Base-by-base conservation (phyloP, 345 rosid species). In the Camelina neglecta region DNA sequence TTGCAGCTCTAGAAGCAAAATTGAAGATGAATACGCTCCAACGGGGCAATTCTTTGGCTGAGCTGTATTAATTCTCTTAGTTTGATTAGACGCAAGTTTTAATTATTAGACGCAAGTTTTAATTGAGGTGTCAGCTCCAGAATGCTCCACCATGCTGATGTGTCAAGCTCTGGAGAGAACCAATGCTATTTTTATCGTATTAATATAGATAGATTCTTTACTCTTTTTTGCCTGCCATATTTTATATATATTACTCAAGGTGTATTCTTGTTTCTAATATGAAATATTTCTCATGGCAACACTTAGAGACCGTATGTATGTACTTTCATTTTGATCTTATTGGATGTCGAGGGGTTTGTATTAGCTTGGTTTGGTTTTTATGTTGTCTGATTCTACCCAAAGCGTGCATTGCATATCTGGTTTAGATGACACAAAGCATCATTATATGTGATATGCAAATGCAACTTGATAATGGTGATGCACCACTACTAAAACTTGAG, bases 1-100 rank as follows among this genome's bases (percentile, higher is more conserved):
- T 10, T 6, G 31, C 64, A 64, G 75, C 72, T 65, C 23, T 47
- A 56, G 1, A 35, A 42, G 7, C 15, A 51, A 47, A 65, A 63
- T 36, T 16, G 38, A 2, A 71, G 61, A 20, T 12, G 60, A 62
- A 55, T 23, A 55, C 75, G 44, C 47, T 23, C 24, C 24, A 23
- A 23, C 24, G 1, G 24, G 24, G 24, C 24, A 23, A 23, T 23
- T 23, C 2, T 23, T 23, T 23, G 24, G 24, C 24, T 23, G 24
- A 23, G 24, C 24, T 23, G 24, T 23, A 23, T 23, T 23, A 23
- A 23, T 23, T 23, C 24, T 1, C 24, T 23, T 23, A 23, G 1
- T 23, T 23, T 23, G 24, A 23, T 23, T 23, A 1, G 24, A 23
- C 24, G 2, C 24, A 23, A 1, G 24, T 23, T 23, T 23, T 23